A percentile compares a stretch with the other conserved stretches of the same genome.
phyloP scores from a whole-genome alignment of 2,329 filamentous ascomycete genomes.

The Coniochaeta ligniaria region DNA sequence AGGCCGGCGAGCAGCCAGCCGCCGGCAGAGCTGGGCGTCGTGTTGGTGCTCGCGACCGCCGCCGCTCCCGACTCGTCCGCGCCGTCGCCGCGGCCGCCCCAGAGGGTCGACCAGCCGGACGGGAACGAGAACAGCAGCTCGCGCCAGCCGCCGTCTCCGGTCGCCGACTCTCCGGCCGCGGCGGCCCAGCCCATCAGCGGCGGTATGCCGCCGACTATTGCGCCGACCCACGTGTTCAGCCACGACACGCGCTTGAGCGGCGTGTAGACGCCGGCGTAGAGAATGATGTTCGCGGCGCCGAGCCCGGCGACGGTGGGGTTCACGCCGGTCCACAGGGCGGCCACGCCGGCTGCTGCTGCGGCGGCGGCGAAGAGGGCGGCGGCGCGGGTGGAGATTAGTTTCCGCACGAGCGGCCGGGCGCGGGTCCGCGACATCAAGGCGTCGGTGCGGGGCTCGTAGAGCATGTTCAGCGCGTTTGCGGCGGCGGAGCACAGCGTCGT shows the following conservation, averaged over 20 bases:
- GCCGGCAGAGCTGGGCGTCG: constrained; percentile 42
- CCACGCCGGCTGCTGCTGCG: constrained; percentile 62
- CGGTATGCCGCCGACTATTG: constrained; percentile 85
- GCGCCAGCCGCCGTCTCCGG: constrained; percentile 65
- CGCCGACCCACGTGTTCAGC: constrained; percentile 92
- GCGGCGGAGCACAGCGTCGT: constrained; percentile 85
- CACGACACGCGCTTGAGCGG: constrained; percentile 82
- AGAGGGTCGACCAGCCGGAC: not conserved
- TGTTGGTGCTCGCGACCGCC: not conserved
- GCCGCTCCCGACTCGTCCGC: not conserved
- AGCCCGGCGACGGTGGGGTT: constrained; percentile 89
- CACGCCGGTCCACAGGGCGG: constrained; percentile 77
- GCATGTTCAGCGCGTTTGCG: constrained; percentile 95
- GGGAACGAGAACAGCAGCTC: constrained; percentile 57
- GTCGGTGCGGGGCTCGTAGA: constrained; percentile 86
- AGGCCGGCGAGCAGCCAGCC: constrained; percentile 84
- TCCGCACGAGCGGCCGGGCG: constrained; percentile 80
- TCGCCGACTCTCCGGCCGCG: constrained; percentile 81
- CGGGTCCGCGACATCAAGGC: constrained; percentile 90
- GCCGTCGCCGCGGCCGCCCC: not conserved
- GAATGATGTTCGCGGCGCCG: constrained; percentile 73
- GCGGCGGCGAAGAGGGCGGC: constrained; percentile 75
- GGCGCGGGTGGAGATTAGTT: constrained; percentile 62
- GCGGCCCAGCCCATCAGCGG: constrained; percentile 98
- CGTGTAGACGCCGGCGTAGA: constrained; percentile 91